Evolutionary conservation across 2,329 filamentous ascomycete genomes (phyloP), one percentile per base, ranked within the genome.

Genomic region (Tolypocladium endophyticum): DNA sequence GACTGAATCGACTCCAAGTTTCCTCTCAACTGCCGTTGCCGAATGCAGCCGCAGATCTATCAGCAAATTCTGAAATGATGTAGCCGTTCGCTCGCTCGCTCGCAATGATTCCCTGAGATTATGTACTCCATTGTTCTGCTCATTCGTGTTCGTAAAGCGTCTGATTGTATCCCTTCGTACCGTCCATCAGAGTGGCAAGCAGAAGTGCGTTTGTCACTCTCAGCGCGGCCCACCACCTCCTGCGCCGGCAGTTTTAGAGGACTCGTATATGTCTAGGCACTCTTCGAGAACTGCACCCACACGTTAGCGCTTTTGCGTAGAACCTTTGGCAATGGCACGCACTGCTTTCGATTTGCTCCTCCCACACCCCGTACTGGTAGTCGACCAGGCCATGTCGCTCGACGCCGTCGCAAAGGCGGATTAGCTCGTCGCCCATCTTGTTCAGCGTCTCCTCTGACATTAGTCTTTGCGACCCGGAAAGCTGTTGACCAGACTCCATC

Each of bases 291-390:
- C 72, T 74, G 57, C 8, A 8, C 11, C 14, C 35, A 12, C 2
- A 8, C 12, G 23, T 61, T 56, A 61, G 57, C 38, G 2, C 33
- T 39, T 1, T 9, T 36, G 6, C 18, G 3, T 8, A 9, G n/a
- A 36, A 18, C n/a, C 30, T 2, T 14, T 23, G 39, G 18, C 6
- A 9, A 12, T 3, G n/a, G 25, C 3, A 43, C 89, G 75, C 79
- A 96, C 92, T 82, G 61, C 84, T 83, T 66, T 94, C 84, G 66
- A 97, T 97, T 69, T 90, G 86, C 70, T 97, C 92, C 74, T 97
- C 94, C 84, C 91, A 95, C 33, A 97, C 90, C 11, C 94, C 94
- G 77, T 96, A 95, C 69, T 97, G 89, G 72, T 97, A 99, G 75
- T 99, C 94, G 14, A 99, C 91, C 55, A 99, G 77, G n/a, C 94